Evolutionary conservation across 1,284 basidiomycete genomes (phyloP).

Genomic region (Ceratobasidium sp.): DNA sequence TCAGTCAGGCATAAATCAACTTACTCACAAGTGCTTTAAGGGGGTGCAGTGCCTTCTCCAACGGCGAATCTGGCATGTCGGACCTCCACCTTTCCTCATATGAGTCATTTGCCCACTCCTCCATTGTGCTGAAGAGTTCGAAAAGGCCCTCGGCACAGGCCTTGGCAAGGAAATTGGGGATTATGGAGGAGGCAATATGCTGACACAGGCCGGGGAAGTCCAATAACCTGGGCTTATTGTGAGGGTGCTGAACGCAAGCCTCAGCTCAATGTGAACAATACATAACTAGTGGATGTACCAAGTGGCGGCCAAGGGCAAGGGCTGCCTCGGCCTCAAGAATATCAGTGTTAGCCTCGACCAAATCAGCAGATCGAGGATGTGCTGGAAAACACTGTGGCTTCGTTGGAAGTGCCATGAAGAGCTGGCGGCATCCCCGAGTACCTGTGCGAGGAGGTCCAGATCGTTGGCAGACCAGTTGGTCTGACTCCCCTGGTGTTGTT

Average conservation of each 20-base stretch:
- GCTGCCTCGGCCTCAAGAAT: neutral
- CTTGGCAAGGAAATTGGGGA: neutral
- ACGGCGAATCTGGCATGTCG: too few relatives aligned
- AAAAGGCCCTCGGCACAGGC: neutral
- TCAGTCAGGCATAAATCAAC: neutral
- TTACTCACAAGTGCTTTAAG: neutral
- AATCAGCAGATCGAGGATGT: neutral
- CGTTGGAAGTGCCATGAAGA: neutral
- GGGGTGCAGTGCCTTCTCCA: neutral
- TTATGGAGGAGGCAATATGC: neutral
- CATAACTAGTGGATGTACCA: neutral
- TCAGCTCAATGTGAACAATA: neutral
- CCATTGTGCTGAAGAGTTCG: neutral
- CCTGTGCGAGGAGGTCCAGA: too few relatives aligned
- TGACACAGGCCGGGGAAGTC: neutral
- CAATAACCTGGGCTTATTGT: neutral
- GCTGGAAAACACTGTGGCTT: neutral
- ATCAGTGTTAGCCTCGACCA: constrained; percentile 11
- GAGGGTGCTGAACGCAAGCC: neutral
- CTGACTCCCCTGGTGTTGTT: too few relatives aligned
- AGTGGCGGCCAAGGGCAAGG: neutral
- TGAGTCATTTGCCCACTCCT: neutral
- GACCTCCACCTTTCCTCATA: neutral
- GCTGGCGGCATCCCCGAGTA: neutral
- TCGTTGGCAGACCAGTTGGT: too few relatives aligned